Evolutionary conservation across 352 stramenopile genomes (phyloP), one percentile per base, ranked within the genome.

Genomic region (Globisporangium apiculatum): DNA sequence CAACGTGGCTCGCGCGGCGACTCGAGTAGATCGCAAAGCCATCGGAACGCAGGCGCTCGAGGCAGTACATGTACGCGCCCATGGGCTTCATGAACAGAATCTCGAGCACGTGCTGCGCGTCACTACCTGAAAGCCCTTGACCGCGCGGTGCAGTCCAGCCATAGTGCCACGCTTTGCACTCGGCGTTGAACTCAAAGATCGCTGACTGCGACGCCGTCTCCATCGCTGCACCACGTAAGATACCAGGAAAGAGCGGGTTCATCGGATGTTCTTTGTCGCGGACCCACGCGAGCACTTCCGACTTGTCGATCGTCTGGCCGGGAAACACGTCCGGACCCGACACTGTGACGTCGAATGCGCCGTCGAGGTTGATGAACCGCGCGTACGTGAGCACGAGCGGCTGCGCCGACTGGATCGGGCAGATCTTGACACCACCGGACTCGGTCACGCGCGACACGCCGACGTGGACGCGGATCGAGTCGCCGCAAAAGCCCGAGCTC

Each of bases 151-250:
- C 80, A 1, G 83, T 89, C 83, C 83, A 96, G 9, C 87, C 87
- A 17, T 96, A 95, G 60, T 96, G 87, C 87, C 87, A 96, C 0
- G 82, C 87, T 66, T 94, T 95, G 60, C 83, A 91, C 55, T 93
- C 80, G 4, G 78, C 72, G 45, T 96, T 96, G 61, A 96, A 94
- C 66, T 94, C 83, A 45, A 94, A 95, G 56, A 89, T 90, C 38
- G 83, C 81, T 9, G 82, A 90, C 58, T 91, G 81, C 0, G 79
- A 79, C 37, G 81, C 79, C 15, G 77, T 85, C 46, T 94, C 83
- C 80, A 90, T 91, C 7, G 81, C 78, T 4, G 83, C 81, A 35
- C 81, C 79, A 38, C 83, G 80, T 14, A 90, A 53, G 60, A 93
- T 87, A 18, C 82, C 82, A 0, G 80, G 73, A 45, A 91, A 87